Conservation (phyloP, 164 flowering plant species). For the Santalum album region DNA sequence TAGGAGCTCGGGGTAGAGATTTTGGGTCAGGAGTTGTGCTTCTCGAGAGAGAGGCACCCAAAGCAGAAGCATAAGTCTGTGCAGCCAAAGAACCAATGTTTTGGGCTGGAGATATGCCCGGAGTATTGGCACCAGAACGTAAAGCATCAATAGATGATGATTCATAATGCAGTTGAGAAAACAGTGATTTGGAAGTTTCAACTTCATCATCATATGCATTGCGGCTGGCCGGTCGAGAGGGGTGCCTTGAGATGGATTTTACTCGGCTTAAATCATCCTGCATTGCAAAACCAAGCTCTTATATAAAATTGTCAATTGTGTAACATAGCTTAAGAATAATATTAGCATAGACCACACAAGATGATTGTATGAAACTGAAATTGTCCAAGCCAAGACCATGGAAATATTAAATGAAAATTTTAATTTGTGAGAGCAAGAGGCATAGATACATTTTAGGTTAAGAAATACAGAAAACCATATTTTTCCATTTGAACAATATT, state of each 20-base stretch:
- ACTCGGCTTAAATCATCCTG: constrained; percentile 59
- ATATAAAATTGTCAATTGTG: neutral
- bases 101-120: constrained; percentile 23
- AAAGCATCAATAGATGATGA: constrained; percentile 31
- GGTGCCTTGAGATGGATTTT: constrained; percentile 36
- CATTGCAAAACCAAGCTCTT: constrained; percentile 10
- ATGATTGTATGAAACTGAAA: no score
- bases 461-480: no score
- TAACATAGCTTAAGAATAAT: neutral
- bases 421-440: no score
- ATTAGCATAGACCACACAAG: neutral
- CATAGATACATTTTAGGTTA: no score
- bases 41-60: constrained; percentile 69
- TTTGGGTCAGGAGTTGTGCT: constrained; percentile 78
- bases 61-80: constrained; percentile 60
- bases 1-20: constrained; percentile 54
- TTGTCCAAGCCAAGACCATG: no score
- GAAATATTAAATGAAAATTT: no score
- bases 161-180: constrained; percentile 44
- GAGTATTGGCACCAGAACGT: constrained; percentile 25
- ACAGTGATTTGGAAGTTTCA: constrained; percentile 52
- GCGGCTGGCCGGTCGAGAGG: constrained; percentile 73
- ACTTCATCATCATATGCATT: constrained; percentile 48
- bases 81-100: constrained; percentile 33
- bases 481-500: no score